phyloP scores from a whole-genome alignment of 306 rosid genomes.

The Calophaca sinica region DNA sequence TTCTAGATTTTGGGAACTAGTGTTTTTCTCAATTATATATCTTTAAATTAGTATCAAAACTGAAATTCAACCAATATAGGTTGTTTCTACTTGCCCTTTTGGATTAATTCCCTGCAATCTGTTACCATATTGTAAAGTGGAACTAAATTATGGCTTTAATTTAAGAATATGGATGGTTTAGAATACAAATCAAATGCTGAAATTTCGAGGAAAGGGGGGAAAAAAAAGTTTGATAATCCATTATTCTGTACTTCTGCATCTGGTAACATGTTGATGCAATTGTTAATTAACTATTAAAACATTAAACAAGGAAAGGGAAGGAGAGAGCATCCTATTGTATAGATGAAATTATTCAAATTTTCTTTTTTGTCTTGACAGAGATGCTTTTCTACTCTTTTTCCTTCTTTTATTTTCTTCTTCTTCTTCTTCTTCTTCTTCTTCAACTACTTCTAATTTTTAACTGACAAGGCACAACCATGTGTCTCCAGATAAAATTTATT shows the following conservation, averaged over 20 bases:
- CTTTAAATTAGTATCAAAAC: background rate
- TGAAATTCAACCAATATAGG: background rate
- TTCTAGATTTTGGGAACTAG: conserved; percentile 12
- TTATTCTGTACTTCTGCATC: background rate
- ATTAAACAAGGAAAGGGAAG: too few relatives aligned
- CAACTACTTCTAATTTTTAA: background rate
- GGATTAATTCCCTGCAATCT: background rate
- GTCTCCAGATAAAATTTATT: too few relatives aligned
- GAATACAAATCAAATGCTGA: background rate
- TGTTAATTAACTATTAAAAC: background rate
- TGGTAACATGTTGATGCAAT: background rate
- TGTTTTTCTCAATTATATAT: conserved; percentile 16
- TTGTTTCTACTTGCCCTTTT: background rate
- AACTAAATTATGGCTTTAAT: background rate
- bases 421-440: background rate
- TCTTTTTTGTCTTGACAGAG: background rate
- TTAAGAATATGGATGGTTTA: background rate
- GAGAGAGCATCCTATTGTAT: too few relatives aligned
- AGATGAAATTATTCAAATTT: too few relatives aligned
- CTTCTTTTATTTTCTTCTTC: background rate
- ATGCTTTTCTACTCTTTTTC: background rate
- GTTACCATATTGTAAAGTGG: background rate
- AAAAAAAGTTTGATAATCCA: background rate
- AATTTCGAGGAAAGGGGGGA: background rate
- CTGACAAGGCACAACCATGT: too few relatives aligned